Percentiles rank a stretch among this genome's conserved stretches.
Conservation (phyloP, 345 rosid species). For the Gossypioides kirkii region DNA sequence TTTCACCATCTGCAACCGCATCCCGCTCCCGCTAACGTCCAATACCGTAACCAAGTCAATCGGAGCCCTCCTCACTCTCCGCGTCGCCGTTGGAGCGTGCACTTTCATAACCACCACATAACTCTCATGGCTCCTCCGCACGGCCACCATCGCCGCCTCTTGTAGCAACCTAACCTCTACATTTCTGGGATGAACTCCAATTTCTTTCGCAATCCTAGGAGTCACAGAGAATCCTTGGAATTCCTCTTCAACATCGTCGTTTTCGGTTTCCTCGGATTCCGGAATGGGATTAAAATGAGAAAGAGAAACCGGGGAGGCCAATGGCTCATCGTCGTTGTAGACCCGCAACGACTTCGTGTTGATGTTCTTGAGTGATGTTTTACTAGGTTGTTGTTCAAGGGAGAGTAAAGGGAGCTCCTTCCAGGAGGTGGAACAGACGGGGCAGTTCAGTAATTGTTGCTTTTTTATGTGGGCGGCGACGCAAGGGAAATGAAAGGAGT, state of each 20-base stretch:
- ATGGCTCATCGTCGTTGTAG: slow-evolving; percentile 79
- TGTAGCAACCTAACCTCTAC: slow-evolving; percentile 49
- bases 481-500: slow-evolving; percentile 77
- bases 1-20: slow-evolving; percentile 49
- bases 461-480: slow-evolving; percentile 42
- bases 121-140: slow-evolving; percentile 48
- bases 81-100: slow-evolving; percentile 44
- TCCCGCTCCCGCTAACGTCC: slow-evolving; percentile 51
- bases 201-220: slow-evolving; percentile 3
- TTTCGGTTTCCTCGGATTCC: slow-evolving; percentile 69
- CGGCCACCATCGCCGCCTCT: slow-evolving; percentile 64
- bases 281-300: slow-evolving; percentile 65
- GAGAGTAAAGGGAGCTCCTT: slow-evolving; percentile 44
- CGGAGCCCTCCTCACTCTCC: slow-evolving; percentile 42
- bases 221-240: slow-evolving; percentile 54
- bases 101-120: slow-evolving; percentile 55
- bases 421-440: slow-evolving; percentile 68
- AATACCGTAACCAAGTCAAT: slow-evolving; percentile 67
- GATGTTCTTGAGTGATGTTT: slow-evolving; percentile 20
- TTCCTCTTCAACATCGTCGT: slow-evolving; percentile 34
- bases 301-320: slow-evolving; percentile 47
- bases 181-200: slow-evolving; percentile 15
- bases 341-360: slow-evolving; percentile 40
- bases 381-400: slow-evolving; percentile 15
- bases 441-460: slow-evolving; percentile 49